Base-by-base conservation (phyloP, 73 alveolate species). In the Paramecium bursaria region DNA sequence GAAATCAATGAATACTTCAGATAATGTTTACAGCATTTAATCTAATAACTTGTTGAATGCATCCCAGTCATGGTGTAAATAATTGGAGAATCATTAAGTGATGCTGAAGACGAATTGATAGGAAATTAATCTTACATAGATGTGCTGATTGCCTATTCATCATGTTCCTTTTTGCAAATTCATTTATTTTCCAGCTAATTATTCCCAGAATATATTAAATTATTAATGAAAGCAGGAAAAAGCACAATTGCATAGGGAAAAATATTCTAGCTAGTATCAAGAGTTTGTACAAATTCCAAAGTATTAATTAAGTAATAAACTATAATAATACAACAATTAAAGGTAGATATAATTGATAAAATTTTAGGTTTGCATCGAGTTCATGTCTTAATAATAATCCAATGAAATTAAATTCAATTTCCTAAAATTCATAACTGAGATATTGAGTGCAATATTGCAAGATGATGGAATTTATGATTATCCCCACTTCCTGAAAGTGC, bases 391-490 rank as follows among this genome's bases (percentile, higher is more conserved):
- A 30, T 76, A 39, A 29, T n/a, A 33, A 11, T 23, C 29, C 21
- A 85, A 75, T 17, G 93, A 87, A 29, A 90, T 91, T 46, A 77
- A 95, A 54, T 94, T 94, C 86, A 73, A 87, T 19, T 74, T 88
- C 47, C 75, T 94, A n/a, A 92, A 94, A 85, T 85, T 94, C 50
- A 92, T 94, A 46, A 89, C 95, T 25, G 98, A 94, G 46, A 76
- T 94, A 1, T 22, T 91, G 14, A 87, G 87, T 31, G 90, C 96
- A 33, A 86, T 92, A 74, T 47, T 94, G 19, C 60, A 86, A n/a
- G 95, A 88, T 30, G 96, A 92, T 22, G 86, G 80, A 42, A 90
- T 92, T 35, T 92, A 92, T 75, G 95, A 92, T 47, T 46, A 86
- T 22, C 92, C 87, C 5, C 87, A 92, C 21, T 53, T 51, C 52